Base-by-base conservation (phyloP, 441 rosid genomes). In the Viola pubescens region DNA sequence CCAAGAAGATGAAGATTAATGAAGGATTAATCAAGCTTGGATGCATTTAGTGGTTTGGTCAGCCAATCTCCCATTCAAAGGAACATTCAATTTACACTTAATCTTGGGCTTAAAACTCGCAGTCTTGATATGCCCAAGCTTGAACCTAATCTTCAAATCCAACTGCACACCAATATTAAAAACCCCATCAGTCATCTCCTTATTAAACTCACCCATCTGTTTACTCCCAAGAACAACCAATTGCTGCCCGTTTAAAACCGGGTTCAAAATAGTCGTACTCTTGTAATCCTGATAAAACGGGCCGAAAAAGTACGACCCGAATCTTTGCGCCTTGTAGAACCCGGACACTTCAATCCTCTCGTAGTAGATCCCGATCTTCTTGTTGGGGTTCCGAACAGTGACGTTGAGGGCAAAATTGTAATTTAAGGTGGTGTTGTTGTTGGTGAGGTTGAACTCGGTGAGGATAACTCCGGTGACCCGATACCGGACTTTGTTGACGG, bases 241-340 rank as follows among this genome's bases (percentile, higher is more conserved):
- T 0, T 76, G 60, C 61, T 73, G 69, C 7, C 97, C 88, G n/a
- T 56, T 52, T 60, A 89, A 82, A 14, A 34, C 58, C 0, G 81
- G 63, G 3, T 8, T 59, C 75, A 84, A 74, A 61, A 67, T 39
- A 4, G 78, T 84, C 5, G 91, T 89, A 52, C 75, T 86, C 71
- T 86, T 89, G 75, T 83, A 85, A 38, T 92, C 96, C 57, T 85
- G 90, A 42, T 83, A 88, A 59, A 88, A 88, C 8, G 81, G 78
- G 13, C 74, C 60, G 60, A 82, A 51, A 4, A 37, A 3, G 10
- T 37, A 43, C 3, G 76, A 4, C 34, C 54, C 45, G 26, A 88
- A 63, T 53, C 90, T 60, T 38, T 71, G 53, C 49, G 64, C 84
- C 1, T 73, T 81, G 54, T 81, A 85, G 55, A 67, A 81, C 0